A percentile compares a stretch with the other conserved stretches of the same genome.
Evolutionary conservation across 108 stramenopile genomes (phyloP).

Genomic region (Cyclotella cryptica): DNA sequence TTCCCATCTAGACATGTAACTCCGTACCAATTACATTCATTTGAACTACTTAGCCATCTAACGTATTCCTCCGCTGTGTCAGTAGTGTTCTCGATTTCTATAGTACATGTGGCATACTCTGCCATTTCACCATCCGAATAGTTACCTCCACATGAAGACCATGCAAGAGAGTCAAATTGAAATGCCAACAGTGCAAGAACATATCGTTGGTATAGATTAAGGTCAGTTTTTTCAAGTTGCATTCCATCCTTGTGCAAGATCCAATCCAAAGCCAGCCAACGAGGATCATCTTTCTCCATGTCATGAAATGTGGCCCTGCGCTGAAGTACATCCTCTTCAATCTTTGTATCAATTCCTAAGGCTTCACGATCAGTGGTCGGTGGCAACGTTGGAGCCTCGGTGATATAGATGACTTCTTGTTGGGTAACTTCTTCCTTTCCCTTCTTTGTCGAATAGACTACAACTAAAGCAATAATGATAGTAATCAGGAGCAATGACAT

Average conservation of each 20-base stretch:
- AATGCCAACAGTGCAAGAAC: constrained; percentile 6
- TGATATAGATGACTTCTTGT: not conserved
- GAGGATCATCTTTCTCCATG: constrained; percentile 5
- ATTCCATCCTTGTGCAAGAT: constrained; percentile 21
- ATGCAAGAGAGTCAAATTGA: constrained; percentile 1
- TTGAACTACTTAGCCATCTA: constrained; percentile 4
- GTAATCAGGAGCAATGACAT: constrained; percentile 2
- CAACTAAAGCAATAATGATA: not conserved
- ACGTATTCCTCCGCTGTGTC: not conserved
- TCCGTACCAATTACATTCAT: constrained; percentile 23
- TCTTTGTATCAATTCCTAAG: not conserved
- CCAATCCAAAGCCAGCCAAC: constrained; percentile 18
- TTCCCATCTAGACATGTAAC: constrained; percentile 9
- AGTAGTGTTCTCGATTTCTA: not conserved
- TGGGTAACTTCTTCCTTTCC: not conserved
- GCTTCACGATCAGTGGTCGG: constrained; percentile 2
- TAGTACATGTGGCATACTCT: not conserved
- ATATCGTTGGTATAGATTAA: constrained; percentile 13
- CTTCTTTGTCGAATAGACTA: constrained; percentile 8
- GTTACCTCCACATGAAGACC: not conserved
- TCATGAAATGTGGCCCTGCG: not conserved
- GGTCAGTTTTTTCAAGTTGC: not conserved
- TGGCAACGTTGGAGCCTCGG: not conserved
- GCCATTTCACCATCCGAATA: not conserved
- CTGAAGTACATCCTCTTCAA: constrained; percentile 2